phyloP scores from a whole-genome alignment of 164 flowering plant species.

The Tetrastigma voinierianum region DNA sequence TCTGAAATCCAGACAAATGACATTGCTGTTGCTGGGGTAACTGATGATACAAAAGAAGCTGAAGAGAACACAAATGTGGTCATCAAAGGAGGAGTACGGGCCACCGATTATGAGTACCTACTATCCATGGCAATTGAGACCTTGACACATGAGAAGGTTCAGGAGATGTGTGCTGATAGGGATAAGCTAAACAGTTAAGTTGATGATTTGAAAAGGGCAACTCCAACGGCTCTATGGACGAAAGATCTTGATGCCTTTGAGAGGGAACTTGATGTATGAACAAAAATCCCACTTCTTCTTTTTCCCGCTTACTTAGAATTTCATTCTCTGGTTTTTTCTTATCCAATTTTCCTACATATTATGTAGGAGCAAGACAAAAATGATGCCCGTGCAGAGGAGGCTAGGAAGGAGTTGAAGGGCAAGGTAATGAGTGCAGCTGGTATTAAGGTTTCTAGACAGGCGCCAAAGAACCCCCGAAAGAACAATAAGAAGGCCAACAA shows the following conservation, averaged over 20 bases:
- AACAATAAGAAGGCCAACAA: conserved; percentile 43
- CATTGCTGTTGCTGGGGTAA: conserved; percentile 51
- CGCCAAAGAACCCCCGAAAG: conserved; percentile 33
- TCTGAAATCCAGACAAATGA: conserved; percentile 53
- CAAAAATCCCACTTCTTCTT: neutral
- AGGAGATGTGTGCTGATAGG: conserved; percentile 56
- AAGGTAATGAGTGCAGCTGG: conserved; percentile 16
- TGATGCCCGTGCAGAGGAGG: conserved; percentile 26
- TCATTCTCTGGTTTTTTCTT: neutral
- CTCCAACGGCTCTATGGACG: conserved; percentile 64
- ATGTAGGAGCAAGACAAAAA: conserved; percentile 37
- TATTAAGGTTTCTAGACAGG: conserved; percentile 15
- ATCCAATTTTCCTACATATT: neutral
- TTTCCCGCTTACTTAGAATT: neutral
- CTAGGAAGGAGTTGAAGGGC: conserved; percentile 7
- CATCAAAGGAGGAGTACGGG: conserved; percentile 31
- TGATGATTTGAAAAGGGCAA: conserved; percentile 51
- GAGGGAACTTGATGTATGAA: conserved; percentile 63
- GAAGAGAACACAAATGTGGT: conserved; percentile 44
- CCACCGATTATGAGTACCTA: conserved; percentile 77
- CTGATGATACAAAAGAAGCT: conserved; percentile 48
- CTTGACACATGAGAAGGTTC: conserved; percentile 80
- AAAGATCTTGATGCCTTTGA: conserved; percentile 78
- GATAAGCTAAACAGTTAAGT: conserved; percentile 54
- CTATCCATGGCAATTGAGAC: conserved; percentile 78